Evolutionary conservation across 2,329 filamentous ascomycete genomes (phyloP).

Genomic region (Ceratocystis colombiana): DNA sequence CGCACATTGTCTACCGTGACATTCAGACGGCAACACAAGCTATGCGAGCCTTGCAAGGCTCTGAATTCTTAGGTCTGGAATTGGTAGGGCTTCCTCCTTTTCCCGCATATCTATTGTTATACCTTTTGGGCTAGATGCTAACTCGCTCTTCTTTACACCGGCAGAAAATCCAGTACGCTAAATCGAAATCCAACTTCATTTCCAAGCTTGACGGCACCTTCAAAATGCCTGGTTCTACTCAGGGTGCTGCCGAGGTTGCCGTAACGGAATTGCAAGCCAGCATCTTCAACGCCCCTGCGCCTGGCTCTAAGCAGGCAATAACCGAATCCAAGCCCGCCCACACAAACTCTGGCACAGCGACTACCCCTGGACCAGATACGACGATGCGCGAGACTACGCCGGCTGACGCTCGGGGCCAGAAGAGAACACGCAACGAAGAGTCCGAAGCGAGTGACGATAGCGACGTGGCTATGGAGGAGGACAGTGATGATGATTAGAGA

Average conservation of each 20-base stretch:
- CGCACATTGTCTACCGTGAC: slow-evolving; percentile 84
- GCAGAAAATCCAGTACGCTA: slow-evolving; percentile 84
- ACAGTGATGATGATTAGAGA: slow-evolving; percentile 60
- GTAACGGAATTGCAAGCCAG: slow-evolving; percentile 68
- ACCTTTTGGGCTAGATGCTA: neutral
- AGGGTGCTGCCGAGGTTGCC: slow-evolving; percentile 46
- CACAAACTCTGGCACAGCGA: slow-evolving; percentile 38
- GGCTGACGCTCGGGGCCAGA: slow-evolving; percentile 52
- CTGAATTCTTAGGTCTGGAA: slow-evolving; percentile 72
- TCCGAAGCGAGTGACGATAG: slow-evolving; percentile 60
- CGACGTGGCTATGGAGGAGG: slow-evolving; percentile 59
- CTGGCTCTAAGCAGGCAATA: slow-evolving; percentile 37
- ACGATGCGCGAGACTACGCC: slow-evolving; percentile 43
- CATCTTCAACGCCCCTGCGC: slow-evolving; percentile 61
- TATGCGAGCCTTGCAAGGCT: slow-evolving; percentile 77
- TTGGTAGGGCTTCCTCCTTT: slow-evolving; percentile 51
- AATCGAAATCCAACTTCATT: slow-evolving; percentile 76
- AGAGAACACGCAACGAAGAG: slow-evolving; percentile 60
- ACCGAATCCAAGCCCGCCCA: slow-evolving; percentile 31
- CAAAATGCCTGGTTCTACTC: slow-evolving; percentile 50
- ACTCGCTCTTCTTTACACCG: neutral
- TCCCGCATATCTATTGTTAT: neutral
- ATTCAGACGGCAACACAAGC: slow-evolving; percentile 86
- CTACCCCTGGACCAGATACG: slow-evolving; percentile 34
- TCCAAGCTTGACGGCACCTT: slow-evolving; percentile 89